A percentile compares a stretch with the other conserved stretches of the same genome.
Evolutionary conservation across 148 eudicot genomes (phyloP).

Genomic region (Cornus florida): DNA sequence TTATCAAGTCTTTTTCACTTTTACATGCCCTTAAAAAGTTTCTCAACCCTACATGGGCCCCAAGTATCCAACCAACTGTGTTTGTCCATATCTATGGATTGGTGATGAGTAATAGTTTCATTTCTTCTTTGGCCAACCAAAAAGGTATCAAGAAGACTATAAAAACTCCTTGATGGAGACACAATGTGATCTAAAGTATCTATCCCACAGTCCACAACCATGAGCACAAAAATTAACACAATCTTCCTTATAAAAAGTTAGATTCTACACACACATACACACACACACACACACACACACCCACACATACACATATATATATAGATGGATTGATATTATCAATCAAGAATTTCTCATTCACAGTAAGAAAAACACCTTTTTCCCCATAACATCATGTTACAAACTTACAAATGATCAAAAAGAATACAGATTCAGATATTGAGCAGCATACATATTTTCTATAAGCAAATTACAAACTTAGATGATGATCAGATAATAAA

Average conservation of each 20-base stretch:
- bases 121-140: constrained; percentile 8
- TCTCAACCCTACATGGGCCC: no score
- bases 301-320: no score
- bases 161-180: constrained; percentile 35
- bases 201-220: constrained; percentile 2
- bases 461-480: not conserved
- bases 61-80: no score
- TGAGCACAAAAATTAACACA: constrained; percentile 18
- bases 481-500: not conserved
- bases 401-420: not conserved
- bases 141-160: constrained; percentile 3
- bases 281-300: constrained; percentile 1
- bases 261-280: not conserved
- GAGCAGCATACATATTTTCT: not conserved
- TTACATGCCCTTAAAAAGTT: no score
- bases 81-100: no score
- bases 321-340: not conserved
- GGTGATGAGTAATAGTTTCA: no score
- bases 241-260: constrained; percentile 25
- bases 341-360: constrained; percentile 1
- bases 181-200: not conserved
- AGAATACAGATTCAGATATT: no score
- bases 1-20: no score
- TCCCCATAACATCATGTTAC: not conserved
- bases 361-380: not conserved